Evolutionary conservation across 352 stramenopile species (phyloP), one percentile per base, ranked within the genome.

Genomic region (Pythium vanterpoolii): DNA sequence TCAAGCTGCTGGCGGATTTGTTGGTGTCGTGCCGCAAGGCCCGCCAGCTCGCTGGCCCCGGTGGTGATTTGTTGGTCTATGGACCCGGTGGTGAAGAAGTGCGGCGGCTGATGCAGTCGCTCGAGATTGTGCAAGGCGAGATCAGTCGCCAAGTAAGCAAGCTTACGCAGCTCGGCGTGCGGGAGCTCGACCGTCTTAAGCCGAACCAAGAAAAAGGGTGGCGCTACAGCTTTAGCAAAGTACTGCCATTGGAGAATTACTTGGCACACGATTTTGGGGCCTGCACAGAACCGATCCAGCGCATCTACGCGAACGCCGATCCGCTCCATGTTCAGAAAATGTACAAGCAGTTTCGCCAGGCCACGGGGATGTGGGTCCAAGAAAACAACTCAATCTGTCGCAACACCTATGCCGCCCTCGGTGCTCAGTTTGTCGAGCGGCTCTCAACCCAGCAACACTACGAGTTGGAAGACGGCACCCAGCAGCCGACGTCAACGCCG

Each of bases 181-280:
- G 81, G 14, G 85, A 93, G 50, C 66, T 95, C 14, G 85, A 95
- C 56, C 81, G 77, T n/a, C 66, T 95, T 4, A 95, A 95, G 54
- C 80, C 85, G 7, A 95, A 90, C 50, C 81, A 91, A 55, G 85
- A 95, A 50, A 90, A 89, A 60, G 83, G 72, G 5, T 95, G 85
- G 85, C 79, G 83, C 27, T 89, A 86, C 72, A 90, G 83, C 55
- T 93, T 93, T 57, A 92, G 83, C 52, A 92, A 93, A 52, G 85
- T 93, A 45, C 42, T 93, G 49, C 84, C 80, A 1, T 64, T 95
- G 27, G 81, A 95, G 73, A 86, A 85, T 33, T 93, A 93, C 53
- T 66, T 95, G 45, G 80, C 82, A 4, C 83, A 89, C 48, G 85
- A 95, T 71, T 91, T 95, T 73, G 79, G 77, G 14, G 85, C 85